These are phyloP conservation scores for Akebia trifoliata DNA, from an alignment of 164 flowering plant genomes.

Conservation along the genomic window DNA sequence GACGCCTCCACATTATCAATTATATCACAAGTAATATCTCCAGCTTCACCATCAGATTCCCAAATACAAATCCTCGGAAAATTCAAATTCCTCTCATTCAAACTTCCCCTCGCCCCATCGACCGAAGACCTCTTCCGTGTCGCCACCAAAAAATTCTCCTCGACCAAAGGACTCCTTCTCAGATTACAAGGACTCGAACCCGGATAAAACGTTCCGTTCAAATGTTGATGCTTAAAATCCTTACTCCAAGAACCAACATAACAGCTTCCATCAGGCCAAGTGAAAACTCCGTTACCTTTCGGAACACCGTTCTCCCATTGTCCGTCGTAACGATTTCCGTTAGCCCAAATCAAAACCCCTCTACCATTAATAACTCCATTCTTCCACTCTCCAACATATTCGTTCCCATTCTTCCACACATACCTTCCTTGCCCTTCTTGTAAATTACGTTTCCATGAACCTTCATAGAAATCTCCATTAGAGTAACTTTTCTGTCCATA, in stretches of 20 bases:
- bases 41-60: slow-evolving; percentile 88
- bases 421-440: slow-evolving; percentile 77
- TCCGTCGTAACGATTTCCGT: slow-evolving; percentile 67
- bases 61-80: slow-evolving; percentile 84
- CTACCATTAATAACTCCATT: slow-evolving; percentile 63
- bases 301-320: slow-evolving; percentile 71
- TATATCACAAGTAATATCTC: slow-evolving; percentile 88
- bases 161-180: slow-evolving; percentile 5
- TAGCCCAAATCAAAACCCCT: slow-evolving; percentile 61
- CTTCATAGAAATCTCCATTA: slow-evolving; percentile 79
- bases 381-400: slow-evolving; percentile 75
- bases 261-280: slow-evolving; percentile 65
- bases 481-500: slow-evolving; percentile 63
- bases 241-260: slow-evolving; percentile 52
- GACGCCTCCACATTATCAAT: slow-evolving; percentile 72
- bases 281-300: slow-evolving; percentile 58
- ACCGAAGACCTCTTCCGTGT: slow-evolving; percentile 56
- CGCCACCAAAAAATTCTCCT: slow-evolving; percentile 10
- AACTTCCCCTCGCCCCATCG: slow-evolving; percentile 44
- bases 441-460: slow-evolving; percentile 55
- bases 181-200: not conserved
- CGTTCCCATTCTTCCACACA: slow-evolving; percentile 73
- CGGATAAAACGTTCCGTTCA: slow-evolving; percentile 46
- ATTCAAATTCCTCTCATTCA: slow-evolving; percentile 39
- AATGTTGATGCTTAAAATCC: slow-evolving; percentile 25